phyloP scores from a whole-genome alignment of 208 protist genomes.

The Naegleria fowleri region DNA sequence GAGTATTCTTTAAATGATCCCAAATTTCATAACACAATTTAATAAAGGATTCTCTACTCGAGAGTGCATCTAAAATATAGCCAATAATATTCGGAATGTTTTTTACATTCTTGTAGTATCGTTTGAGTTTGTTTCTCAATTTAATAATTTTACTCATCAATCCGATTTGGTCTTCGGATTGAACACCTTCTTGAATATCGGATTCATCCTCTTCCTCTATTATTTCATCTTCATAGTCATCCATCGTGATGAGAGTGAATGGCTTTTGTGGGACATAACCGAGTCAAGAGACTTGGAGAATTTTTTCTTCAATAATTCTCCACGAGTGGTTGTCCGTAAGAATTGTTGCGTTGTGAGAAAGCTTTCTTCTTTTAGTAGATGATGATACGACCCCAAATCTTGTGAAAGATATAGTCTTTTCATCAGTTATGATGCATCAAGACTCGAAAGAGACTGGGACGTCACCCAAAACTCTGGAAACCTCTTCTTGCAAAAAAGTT shows the following conservation, averaged over 20 bases:
- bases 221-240: not conserved
- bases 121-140: not conserved
- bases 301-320: too few species aligned
- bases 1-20: constrained; percentile 7
- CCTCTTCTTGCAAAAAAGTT: too few species aligned
- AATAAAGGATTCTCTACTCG: not conserved
- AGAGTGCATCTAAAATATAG: not conserved
- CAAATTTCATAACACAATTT: not conserved
- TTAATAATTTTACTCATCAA: not conserved
- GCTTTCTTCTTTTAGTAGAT: too few species aligned
- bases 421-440: too few species aligned
- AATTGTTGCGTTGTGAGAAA: too few species aligned
- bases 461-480: too few species aligned
- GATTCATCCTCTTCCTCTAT: not conserved
- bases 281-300: too few species aligned
- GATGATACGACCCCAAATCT: too few species aligned
- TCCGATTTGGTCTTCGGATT: not conserved
- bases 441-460: too few species aligned
- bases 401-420: too few species aligned
- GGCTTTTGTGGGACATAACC: not conserved
- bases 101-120: not conserved
- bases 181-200: not conserved
- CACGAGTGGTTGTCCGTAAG: too few species aligned
- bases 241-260: not conserved
- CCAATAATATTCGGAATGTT: not conserved